phyloP scores from a whole-genome alignment of 148 eudicot species.

The Amaranthus palmeri region DNA sequence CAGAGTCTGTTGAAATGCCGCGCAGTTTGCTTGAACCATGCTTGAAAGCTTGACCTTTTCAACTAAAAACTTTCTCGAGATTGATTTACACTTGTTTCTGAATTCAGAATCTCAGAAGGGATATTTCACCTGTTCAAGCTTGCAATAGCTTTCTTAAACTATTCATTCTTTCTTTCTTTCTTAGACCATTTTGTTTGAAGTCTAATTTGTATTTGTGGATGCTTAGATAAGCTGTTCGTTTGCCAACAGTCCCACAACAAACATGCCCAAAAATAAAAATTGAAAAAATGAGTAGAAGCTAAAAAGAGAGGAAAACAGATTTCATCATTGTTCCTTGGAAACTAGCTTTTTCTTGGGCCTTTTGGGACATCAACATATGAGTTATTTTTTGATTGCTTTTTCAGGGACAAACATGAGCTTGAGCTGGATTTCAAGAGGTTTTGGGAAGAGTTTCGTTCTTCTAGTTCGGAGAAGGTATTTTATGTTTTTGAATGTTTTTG shows the following conservation, averaged over 20 bases:
- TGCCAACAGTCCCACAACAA: neutral
- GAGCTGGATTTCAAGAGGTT: slow-evolving; percentile 93
- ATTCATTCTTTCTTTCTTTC: neutral
- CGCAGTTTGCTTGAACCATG: neutral
- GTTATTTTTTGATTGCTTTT: slow-evolving; percentile 6
- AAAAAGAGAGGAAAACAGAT: neutral
- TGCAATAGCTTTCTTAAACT: neutral
- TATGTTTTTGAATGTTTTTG: neutral
- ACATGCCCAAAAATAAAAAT: neutral
- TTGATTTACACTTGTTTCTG: neutral
- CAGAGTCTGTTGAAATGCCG: neutral
- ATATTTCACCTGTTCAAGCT: neutral
- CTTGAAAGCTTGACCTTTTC: neutral
- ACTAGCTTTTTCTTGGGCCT: slow-evolving; percentile 3
- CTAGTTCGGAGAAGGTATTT: slow-evolving; percentile 84
- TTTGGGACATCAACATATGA: neutral
- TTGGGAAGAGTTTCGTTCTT: slow-evolving; percentile 97
- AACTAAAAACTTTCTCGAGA: too few species aligned
- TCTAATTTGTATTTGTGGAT: slow-evolving; percentile 6
- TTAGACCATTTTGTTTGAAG: neutral
- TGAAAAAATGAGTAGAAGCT: neutral
- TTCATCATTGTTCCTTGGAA: neutral
- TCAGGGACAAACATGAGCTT: slow-evolving; percentile 80
- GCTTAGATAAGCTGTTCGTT: neutral
- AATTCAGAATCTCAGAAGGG: neutral